These are phyloP conservation scores for Lophiostoma macrostomum DNA, from an alignment of 495 filamentous ascomycete genomes.

Conservation along the genomic window DNA sequence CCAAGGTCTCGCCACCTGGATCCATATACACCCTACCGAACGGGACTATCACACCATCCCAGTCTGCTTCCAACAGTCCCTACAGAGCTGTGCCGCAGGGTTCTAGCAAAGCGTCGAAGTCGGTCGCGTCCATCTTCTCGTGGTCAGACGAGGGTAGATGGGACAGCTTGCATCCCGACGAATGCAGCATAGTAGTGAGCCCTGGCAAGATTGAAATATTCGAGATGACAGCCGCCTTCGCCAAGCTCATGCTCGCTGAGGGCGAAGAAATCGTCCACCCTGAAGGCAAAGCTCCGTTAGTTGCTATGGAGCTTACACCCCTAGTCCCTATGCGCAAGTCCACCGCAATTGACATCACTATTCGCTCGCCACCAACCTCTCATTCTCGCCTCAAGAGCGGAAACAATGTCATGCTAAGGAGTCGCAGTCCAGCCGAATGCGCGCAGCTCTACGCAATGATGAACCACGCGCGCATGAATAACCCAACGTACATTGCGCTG, in stretches of 20 bases:
- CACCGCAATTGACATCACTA: constrained; percentile 89
- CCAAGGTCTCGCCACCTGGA: constrained; percentile 39
- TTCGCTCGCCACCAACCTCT: constrained; percentile 73
- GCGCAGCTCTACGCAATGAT: constrained; percentile 76
- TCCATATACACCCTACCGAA: constrained; percentile 48
- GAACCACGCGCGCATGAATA: constrained; percentile 78
- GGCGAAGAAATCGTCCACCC: constrained; percentile 38
- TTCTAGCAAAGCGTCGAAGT: constrained; percentile 57
- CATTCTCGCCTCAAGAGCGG: constrained; percentile 68
- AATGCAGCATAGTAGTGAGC: constrained; percentile 75
- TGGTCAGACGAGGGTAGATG: constrained; percentile 82
- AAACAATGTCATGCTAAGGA: constrained; percentile 85
- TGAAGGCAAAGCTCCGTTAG: constrained; percentile 53
- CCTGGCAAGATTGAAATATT: constrained; percentile 86
- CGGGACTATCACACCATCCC: constrained; percentile 65
- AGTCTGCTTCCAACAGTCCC: constrained; percentile 70
- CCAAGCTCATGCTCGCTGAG: constrained; percentile 42
- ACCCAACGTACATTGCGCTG: constrained; percentile 81
- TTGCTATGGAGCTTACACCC: constrained; percentile 82
- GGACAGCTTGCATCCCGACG: constrained; percentile 71
- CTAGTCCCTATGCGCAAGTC: constrained; percentile 82
- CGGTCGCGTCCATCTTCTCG: constrained; percentile 73
- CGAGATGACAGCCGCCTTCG: constrained; percentile 55
- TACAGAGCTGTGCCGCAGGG: constrained; percentile 57
- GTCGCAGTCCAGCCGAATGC: constrained; percentile 70